Base-by-base conservation (phyloP, 1,284 basidiomycete genomes). In the Schizophyllum amplum region DNA sequence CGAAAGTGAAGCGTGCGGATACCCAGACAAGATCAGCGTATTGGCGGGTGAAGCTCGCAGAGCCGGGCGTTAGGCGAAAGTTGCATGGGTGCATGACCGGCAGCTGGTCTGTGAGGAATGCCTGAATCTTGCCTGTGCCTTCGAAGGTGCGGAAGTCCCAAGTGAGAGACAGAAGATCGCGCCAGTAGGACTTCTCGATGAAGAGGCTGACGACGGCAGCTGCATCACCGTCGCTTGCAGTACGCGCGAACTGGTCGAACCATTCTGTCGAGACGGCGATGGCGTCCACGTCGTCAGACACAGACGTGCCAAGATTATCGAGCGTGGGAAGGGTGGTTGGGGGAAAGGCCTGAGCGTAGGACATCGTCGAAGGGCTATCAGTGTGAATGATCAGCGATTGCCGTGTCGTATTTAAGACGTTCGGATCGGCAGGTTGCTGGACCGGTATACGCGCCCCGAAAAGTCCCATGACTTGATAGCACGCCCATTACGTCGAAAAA, bases 81-180 rank as follows among this genome's bases (percentile, higher is more conserved):
- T 70, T 64, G 17, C 67, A 65, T 0, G 77, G 66, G 26, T 73
- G 71, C 21, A 68, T 65, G 1, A 59, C 51, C 1, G 67, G 62
- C 24, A 86, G 74, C n/a, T 76, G 72, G 62, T 78, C 78, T 13
- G 59, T 53, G 47, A 83, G 71, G 65, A 83, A 78, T 54, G 68
- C 66, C 3, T 63, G 64, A 61, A 86, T 77, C 56, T 66, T 65
- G 4, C 67, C 52, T 13, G 60, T 56, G 24, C 79, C 76, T 55
- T 76, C 73, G 68, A 86, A 81, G 0, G 84, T 86, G 54, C 84
- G 80, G 64, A 86, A 79, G 61, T 83, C 78, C 82, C 82, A 86
- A 11, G 84, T 84, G 47, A 86, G 70, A 0, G 81, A 73, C 33
- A 86, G 75, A 61, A 83, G 74, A 66, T 87, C 85, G 51, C 82